A percentile compares a stretch with the other conserved stretches of the same genome.
phyloP scores from a whole-genome alignment of 23 red algal species.

The Agarophyton chilense region DNA sequence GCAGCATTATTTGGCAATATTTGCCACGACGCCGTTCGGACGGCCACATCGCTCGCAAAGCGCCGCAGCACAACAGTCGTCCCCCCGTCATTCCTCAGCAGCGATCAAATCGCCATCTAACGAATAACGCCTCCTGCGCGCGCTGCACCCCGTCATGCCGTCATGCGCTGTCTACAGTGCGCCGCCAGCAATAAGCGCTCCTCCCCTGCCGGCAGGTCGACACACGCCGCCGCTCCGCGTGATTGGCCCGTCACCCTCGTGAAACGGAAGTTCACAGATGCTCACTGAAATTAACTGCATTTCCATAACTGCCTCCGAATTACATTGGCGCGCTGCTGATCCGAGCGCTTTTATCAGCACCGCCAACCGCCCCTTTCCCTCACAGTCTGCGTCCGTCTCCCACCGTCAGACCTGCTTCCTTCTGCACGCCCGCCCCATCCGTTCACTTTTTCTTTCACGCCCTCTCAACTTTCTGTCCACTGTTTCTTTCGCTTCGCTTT shows the following conservation, averaged over 20 bases:
- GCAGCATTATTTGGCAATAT: constrained; percentile 9
- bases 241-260: background rate
- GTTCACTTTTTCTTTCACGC: background rate
- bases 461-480: too few relatives aligned
- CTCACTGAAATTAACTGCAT: constrained; percentile 7
- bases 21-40: background rate
- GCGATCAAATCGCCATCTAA: background rate
- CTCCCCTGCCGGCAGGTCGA: background rate
- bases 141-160: too few relatives aligned
- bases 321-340: constrained; percentile 35
- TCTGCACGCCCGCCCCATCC: background rate
- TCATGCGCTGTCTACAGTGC: too few relatives aligned
- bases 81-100: too few relatives aligned
- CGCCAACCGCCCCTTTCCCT: background rate
- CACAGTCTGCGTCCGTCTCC: background rate
- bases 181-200: background rate
- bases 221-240: background rate
- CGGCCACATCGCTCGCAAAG: background rate
- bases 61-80: background rate
- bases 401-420: background rate
- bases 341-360: constrained; percentile 1
- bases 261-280: background rate
- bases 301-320: background rate
- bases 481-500: background rate
- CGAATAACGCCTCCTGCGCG: too few relatives aligned